A percentile compares a stretch with the other conserved stretches of the same genome.
Evolutionary conservation across 176 grass and related monocot species (phyloP).

Genomic region (bread wheat (Triticum aestivum)): DNA sequence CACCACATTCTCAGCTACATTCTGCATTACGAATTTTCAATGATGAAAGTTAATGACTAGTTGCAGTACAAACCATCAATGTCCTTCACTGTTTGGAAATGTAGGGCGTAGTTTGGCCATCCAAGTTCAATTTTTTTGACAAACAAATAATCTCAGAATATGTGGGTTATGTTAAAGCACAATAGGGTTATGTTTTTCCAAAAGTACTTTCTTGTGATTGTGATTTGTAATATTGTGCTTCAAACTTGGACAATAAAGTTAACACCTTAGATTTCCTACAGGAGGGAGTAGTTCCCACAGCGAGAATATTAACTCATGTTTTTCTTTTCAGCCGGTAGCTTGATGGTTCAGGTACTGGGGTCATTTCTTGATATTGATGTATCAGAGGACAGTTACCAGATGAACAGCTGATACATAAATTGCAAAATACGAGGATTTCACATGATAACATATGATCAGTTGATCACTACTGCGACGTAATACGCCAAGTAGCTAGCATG

Average conservation of each 20-base stretch:
- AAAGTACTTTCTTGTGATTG: background rate
- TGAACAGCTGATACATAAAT: constrained; percentile 26
- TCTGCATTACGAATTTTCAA: background rate
- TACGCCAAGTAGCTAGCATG: constrained; percentile 4
- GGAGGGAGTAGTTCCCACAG: background rate
- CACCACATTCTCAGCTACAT: background rate
- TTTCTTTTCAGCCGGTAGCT: constrained; percentile 41
- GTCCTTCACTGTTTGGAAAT: background rate
- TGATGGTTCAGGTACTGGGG: constrained; percentile 54
- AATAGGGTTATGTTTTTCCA: background rate
- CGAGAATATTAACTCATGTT: constrained; percentile 16
- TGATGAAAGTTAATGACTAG: background rate
- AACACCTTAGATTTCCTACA: background rate
- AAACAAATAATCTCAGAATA: background rate
- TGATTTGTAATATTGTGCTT: background rate
- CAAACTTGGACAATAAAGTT: background rate
- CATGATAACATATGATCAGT: background rate
- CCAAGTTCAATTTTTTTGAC: background rate
- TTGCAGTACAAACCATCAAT: background rate
- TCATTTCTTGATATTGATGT: constrained; percentile 24
- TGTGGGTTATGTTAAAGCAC: background rate
- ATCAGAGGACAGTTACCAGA: constrained; percentile 28
- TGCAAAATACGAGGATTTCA: background rate
- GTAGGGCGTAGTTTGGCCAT: background rate
- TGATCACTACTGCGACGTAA: background rate